These are phyloP conservation scores for Sodiomyces alkalinus DNA, from an alignment of 2,329 filamentous ascomycete genomes.

Conservation along the genomic window DNA sequence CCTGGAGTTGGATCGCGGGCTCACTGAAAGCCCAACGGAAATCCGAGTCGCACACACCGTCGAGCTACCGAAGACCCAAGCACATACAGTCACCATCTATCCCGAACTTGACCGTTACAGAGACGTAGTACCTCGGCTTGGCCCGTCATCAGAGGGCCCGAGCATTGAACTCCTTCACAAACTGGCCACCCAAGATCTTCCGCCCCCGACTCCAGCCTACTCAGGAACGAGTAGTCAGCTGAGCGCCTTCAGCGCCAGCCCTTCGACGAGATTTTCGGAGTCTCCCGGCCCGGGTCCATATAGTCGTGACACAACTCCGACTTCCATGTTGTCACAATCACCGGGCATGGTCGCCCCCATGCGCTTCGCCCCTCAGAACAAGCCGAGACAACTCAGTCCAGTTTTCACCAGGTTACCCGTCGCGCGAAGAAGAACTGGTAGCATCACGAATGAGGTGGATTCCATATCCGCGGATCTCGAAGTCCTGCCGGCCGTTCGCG, in stretches of 20 bases:
- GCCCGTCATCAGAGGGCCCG: slow-evolving; percentile 16
- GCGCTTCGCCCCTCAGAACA: slow-evolving; percentile 28
- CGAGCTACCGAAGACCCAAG: slow-evolving; percentile 21
- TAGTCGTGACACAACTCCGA: slow-evolving; percentile 65
- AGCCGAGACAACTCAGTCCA: slow-evolving; percentile 36
- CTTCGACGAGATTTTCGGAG: slow-evolving; percentile 61
- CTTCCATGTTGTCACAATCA: slow-evolving; percentile 62
- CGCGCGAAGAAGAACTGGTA: slow-evolving; percentile 41
- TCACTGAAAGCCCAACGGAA: slow-evolving; percentile 28
- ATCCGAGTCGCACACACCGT: slow-evolving; percentile 24
- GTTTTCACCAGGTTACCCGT: slow-evolving; percentile 42
- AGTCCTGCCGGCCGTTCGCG: slow-evolving; percentile 49
- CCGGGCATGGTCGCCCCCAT: slow-evolving; percentile 41
- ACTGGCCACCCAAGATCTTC: slow-evolving; percentile 47
- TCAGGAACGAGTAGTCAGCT: slow-evolving; percentile 40
- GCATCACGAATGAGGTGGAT: slow-evolving; percentile 35
- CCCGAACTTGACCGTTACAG: slow-evolving; percentile 49
- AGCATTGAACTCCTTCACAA: slow-evolving; percentile 35
- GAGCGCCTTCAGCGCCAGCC: slow-evolving; percentile 51
- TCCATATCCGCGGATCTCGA: slow-evolving; percentile 31
- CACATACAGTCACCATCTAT: slow-evolving; percentile 32
- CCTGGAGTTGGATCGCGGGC: slow-evolving; percentile 23
- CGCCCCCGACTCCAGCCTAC: slow-evolving; percentile 50
- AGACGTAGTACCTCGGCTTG: slow-evolving; percentile 22
- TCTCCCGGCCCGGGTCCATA: slow-evolving; percentile 56